Percentiles rank a stretch among this genome's conserved stretches.
Evolutionary conservation across 495 filamentous ascomycete genomes (phyloP).

Genomic region (Tuber brumale): DNA sequence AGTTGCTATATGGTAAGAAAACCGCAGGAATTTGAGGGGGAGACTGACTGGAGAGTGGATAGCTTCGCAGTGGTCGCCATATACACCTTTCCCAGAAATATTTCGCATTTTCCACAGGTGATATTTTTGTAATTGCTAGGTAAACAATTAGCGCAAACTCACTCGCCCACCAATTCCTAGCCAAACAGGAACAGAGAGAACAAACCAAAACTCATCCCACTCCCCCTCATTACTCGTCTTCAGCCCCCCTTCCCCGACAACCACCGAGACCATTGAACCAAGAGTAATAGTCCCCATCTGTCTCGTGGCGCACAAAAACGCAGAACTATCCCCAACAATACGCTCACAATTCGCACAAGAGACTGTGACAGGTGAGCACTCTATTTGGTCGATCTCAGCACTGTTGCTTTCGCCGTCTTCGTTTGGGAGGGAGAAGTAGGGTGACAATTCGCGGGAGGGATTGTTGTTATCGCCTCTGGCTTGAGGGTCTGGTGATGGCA

Average conservation of each 20-base stretch:
- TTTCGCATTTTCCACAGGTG: constrained; percentile 32
- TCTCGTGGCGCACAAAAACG: constrained; percentile 30
- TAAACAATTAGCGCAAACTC: constrained; percentile 11
- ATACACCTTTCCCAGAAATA: constrained; percentile 30
- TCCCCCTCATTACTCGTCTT: constrained; percentile 31
- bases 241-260: constrained; percentile 19
- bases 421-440: constrained; percentile 32
- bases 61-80: constrained; percentile 36
- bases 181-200: not conserved
- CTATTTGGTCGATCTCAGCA: constrained; percentile 10
- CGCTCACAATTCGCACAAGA: constrained; percentile 38
- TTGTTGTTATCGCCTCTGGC: not conserved
- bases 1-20: not conserved
- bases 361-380: constrained; percentile 25
- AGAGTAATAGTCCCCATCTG: constrained; percentile 35
- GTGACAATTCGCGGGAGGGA: constrained; percentile 19
- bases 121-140: constrained; percentile 34
- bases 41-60: constrained; percentile 28
- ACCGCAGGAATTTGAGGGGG: not conserved
- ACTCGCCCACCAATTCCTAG: not conserved
- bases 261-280: constrained; percentile 22
- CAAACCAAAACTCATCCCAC: constrained; percentile 37
- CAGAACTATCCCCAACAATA: constrained; percentile 34
- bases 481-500: not conserved
- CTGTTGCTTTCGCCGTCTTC: constrained; percentile 28